Base-by-base conservation (phyloP, 2,329 filamentous ascomycete genomes). In the Penicillium palitans region DNA sequence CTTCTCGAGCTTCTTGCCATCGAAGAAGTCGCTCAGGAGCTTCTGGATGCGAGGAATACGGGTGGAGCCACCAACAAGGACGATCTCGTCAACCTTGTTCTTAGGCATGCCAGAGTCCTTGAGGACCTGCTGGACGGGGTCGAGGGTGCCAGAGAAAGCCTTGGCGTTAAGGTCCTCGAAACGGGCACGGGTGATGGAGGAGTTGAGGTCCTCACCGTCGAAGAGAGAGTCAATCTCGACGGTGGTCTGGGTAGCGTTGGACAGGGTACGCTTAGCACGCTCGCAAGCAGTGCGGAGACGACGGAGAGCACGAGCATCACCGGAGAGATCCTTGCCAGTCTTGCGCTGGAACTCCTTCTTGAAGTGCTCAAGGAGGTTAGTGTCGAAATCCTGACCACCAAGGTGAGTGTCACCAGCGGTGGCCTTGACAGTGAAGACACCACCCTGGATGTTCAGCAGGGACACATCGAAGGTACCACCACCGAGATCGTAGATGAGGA, bases 391-490 rank as follows among this genome's bases (percentile, higher is more conserved):
- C 77, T 95, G 88, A 73, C 93, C 93, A 85, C 93, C 93, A 78
- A 97, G 83, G 78, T 97, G 93, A 74, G 92, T 97, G 75, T 99
- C 93, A 87, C 95, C 95, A 74, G 93, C 93, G 60, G 95, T 98
- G 63, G 93, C 93, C 87, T 96, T 96, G 79, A 98, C 95, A 66
- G 93, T 96, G 87, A 99, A 99, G 74, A 99, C 95, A 85, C 95
- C 95, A 76, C 93, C 93, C 83, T 98, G 92, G 78, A 99, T 98
- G 86, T 96, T 93, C 46, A 99, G 87, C 69, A 98, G 91, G 65
- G 95, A 98, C 29, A 99, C 95, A 97, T 99, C 95, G 82, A 99
- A 99, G 79, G 95, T 99, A 87, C 95, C 95, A 87, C 95, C 95
- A 87, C 95, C 95, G 65, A 99, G 89, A 88, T 99, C 95, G 85